Percentiles rank a stretch among this genome's conserved stretches.
Evolutionary conservation across 2,329 filamentous ascomycete species (phyloP).

Genomic region (Ploettnerulaceae sp.): DNA sequence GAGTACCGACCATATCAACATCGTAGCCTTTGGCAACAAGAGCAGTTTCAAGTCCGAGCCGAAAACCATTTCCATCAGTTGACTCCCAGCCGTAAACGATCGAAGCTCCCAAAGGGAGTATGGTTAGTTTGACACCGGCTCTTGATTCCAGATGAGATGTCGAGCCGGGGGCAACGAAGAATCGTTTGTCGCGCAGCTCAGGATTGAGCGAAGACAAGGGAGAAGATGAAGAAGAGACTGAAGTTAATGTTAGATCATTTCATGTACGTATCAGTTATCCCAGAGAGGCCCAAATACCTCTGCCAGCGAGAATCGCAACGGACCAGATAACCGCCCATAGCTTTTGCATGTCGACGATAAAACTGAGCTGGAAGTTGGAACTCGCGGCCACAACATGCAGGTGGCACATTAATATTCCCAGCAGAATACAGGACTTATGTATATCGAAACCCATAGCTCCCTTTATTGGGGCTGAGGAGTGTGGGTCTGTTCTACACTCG

Average conservation of each 20-base stretch:
- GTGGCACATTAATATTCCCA: constrained; percentile 1
- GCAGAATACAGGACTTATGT: too few relatives aligned
- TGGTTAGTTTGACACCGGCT: neutral
- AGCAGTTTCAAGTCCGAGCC: neutral
- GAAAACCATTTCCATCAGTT: constrained; percentile 8
- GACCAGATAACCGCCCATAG: constrained; percentile 4
- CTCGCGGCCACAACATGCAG: neutral
- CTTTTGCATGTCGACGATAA: neutral
- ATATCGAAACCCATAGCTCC: too few relatives aligned
- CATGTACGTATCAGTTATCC: neutral
- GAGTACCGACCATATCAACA: constrained; percentile 5
- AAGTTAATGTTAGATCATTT: neutral
- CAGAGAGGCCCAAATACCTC: too few relatives aligned
- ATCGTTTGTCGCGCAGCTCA: neutral
- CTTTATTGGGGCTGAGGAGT: too few relatives aligned
- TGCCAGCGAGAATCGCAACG: neutral
- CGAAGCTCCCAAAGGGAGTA: constrained; percentile 1
- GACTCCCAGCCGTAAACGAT: constrained; percentile 1
- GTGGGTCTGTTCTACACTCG: too few relatives aligned
- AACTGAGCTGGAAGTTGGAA: neutral
- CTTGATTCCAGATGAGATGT: neutral
- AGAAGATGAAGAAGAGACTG: neutral
- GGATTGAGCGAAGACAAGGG: neutral
- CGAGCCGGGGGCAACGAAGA: neutral
- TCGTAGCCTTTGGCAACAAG: neutral